Percentiles rank a stretch among this genome's conserved stretches.
Conservation (phyloP, 768 basidiomycete species). For the Termitomyces sp. region DNA sequence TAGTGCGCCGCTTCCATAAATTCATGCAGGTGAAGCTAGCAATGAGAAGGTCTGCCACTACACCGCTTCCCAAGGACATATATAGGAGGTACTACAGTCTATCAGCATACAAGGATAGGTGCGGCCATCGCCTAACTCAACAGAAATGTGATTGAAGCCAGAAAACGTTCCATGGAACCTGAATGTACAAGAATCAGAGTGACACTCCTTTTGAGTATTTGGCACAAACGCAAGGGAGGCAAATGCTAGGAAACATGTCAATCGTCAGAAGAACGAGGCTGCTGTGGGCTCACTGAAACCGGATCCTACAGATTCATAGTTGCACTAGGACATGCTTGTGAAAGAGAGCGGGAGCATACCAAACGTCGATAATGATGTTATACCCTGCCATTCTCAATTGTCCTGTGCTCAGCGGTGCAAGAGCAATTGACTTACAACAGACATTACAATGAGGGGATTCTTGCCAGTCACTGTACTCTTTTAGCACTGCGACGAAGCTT, state of each 20-base stretch:
- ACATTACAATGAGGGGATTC: slow-evolving; percentile 11
- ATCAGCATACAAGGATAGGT: not conserved
- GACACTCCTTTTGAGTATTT: not conserved
- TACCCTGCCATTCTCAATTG: not conserved
- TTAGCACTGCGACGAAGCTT: not conserved
- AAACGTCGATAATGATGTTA: slow-evolving; percentile 12
- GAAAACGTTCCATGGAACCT: slow-evolving; percentile 5
- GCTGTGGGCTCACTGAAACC: slow-evolving; percentile 10
- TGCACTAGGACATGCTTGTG: not conserved
- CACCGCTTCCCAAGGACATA: slow-evolving; percentile 25
- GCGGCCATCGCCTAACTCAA: not conserved
- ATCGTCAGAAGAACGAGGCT: not conserved
- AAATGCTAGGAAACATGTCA: slow-evolving; percentile 14
- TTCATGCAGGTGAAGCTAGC: slow-evolving; percentile 28
- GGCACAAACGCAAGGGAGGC: slow-evolving; percentile 2
- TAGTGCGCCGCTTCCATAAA: slow-evolving; percentile 24
- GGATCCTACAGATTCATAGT: slow-evolving; percentile 4
- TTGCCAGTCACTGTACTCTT: slow-evolving; percentile 13
- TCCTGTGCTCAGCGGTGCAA: not conserved
- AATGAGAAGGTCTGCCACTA: slow-evolving; percentile 36
- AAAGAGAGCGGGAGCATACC: slow-evolving; percentile 4
- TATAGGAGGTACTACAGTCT: slow-evolving; percentile 24
- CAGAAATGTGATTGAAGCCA: slow-evolving; percentile 7
- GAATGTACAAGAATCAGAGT: not conserved
- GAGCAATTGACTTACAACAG: slow-evolving; percentile 15